phyloP scores from a whole-genome alignment of 1,284 basidiomycete species.

The Clitocybe nebularis region DNA sequence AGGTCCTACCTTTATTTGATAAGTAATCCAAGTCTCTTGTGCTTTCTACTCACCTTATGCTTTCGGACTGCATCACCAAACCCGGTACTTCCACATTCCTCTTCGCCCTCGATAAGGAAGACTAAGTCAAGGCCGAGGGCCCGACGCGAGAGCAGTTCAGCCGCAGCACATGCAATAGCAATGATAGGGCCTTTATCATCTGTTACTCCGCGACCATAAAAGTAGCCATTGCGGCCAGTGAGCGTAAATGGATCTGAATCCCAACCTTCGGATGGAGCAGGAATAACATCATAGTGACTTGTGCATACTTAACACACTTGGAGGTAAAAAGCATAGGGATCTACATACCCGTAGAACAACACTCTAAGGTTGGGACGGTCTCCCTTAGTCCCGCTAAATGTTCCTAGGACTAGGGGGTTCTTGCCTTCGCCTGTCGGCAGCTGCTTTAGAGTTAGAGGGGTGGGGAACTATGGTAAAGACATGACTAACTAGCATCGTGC shows the following conservation, averaged over 20 bases:
- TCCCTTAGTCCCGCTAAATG: conserved; percentile 67
- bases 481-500: conserved; percentile 62
- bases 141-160: conserved; percentile 70
- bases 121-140: conserved; percentile 85
- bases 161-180: conserved; percentile 87
- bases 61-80: conserved; percentile 74
- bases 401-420: conserved; percentile 85
- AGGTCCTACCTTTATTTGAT: conserved; percentile 41
- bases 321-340: conserved; percentile 3
- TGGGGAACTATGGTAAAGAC: background rate
- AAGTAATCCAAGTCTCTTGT: background rate
- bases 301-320: too few species aligned
- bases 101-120: conserved; percentile 93
- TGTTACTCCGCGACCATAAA: conserved; percentile 90
- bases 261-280: conserved; percentile 76
- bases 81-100: conserved; percentile 87
- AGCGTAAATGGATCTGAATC: conserved; percentile 82
- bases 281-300: conserved; percentile 91
- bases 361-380: conserved; percentile 62
- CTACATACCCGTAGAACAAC: conserved; percentile 77
- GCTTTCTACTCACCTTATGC: conserved; percentile 58
- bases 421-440: conserved; percentile 58
- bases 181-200: conserved; percentile 95
- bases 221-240: conserved; percentile 84
- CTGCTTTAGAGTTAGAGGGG: conserved; percentile 31